Evolutionary conservation across 768 basidiomycete genomes (phyloP), one percentile per base, ranked within the genome.

Genomic region (Pilatotrama ljubarskyi): DNA sequence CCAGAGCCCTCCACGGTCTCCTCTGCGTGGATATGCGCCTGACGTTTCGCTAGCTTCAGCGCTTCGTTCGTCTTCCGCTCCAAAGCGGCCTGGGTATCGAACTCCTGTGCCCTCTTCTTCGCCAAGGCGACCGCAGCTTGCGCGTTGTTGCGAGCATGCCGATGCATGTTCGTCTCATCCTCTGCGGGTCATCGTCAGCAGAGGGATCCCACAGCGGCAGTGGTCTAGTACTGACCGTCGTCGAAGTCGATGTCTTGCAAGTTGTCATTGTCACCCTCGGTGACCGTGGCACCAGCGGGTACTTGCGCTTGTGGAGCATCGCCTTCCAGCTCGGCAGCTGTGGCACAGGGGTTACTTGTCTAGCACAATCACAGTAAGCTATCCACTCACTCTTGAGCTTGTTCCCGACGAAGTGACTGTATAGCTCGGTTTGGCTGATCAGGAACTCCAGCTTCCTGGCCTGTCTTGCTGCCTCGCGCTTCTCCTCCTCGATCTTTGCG

Each of bases 321-420:
- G 7, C 88, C 90, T 75, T 92, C 87, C 43, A 90, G 80, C 68
- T 93, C 90, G 47, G 87, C 83, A 36, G 91, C 91, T 93, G 51
- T 47, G 29, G 60, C 52, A 59, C 58, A 29, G 24, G 18, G 26
- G 8, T 32, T 15, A 42, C 10, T 20, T 53, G 36, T 59, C 48
- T 60, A 52, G 64, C 53, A 56, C 65, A 61, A 17, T 42, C 25
- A 29, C 58, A 17, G 57, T 35, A 1, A 54, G 51, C 47, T 50
- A 29, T n/a, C 24, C 41, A 52, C 86, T 67, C 73, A 92, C 91
- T 93, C 73, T 92, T 92, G 53, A 93, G 82, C 76, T 98, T 98
- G 75, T 87, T 97, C 32, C 96, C 96, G 59, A 99, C 95, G 82
- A 99, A 98, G 77, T 99, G 97, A 65, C 93, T 95, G 75, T 98